Percentiles rank a stretch among this genome's conserved stretches.
Evolutionary conservation across 2,329 filamentous ascomycete species (phyloP).

Genomic region (Ophiocordyceps robertsii): DNA sequence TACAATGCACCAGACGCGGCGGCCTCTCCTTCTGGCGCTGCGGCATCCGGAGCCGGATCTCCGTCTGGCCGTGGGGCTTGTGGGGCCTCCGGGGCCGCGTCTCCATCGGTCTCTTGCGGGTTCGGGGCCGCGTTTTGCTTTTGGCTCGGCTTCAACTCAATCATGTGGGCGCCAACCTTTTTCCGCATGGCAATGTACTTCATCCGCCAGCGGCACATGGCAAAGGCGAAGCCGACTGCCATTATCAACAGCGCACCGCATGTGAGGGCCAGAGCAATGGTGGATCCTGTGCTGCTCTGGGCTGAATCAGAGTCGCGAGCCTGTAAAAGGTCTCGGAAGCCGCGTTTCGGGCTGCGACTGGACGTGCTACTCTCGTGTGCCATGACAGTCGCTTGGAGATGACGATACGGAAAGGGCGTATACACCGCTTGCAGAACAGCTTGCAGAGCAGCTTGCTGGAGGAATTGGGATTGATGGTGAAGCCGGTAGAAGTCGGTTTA

Average conservation of each 20-base stretch:
- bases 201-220: slow-evolving; percentile 1
- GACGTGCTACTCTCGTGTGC: neutral
- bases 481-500: too few species aligned
- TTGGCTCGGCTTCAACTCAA: neutral
- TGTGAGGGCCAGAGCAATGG: slow-evolving; percentile 1
- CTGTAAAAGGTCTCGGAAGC: neutral
- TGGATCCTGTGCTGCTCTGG: neutral
- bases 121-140: neutral
- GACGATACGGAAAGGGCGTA: too few species aligned
- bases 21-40: neutral
- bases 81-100: neutral
- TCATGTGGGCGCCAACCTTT: neutral
- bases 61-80: too few species aligned
- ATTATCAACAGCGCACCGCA: slow-evolving; percentile 2
- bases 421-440: too few species aligned
- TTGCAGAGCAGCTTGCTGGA: too few species aligned
- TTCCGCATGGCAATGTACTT: neutral
- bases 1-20: neutral
- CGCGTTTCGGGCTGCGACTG: neutral
- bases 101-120: neutral
- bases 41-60: neutral
- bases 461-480: too few species aligned
- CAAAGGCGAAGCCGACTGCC: neutral
- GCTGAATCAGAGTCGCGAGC: neutral
- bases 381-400: neutral